Conservation (phyloP, 257 asterid genomes). For the Knoxia roxburghii region DNA sequence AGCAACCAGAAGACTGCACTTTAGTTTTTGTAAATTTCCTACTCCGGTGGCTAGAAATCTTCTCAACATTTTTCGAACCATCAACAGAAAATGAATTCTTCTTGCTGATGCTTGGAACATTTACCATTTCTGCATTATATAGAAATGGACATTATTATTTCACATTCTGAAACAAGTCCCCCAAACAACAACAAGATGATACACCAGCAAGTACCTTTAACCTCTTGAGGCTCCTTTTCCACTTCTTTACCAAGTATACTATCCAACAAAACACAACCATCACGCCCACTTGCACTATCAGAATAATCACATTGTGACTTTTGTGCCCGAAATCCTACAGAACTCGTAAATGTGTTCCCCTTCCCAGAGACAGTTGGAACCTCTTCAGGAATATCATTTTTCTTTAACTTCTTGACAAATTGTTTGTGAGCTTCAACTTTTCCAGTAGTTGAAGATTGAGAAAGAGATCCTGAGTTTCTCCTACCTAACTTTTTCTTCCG, state of each 20-base stretch:
- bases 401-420: slow-evolving; percentile 46
- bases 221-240: slow-evolving; percentile 30
- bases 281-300: slow-evolving; percentile 24
- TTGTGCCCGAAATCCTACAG: slow-evolving; percentile 23
- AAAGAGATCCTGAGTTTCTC: slow-evolving; percentile 38
- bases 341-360: slow-evolving; percentile 17
- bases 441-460: slow-evolving; percentile 32
- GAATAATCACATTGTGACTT: slow-evolving; percentile 22
- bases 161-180: background rate
- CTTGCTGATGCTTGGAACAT: slow-evolving; percentile 30
- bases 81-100: slow-evolving; percentile 22
- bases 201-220: slow-evolving; percentile 36
- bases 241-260: slow-evolving; percentile 24
- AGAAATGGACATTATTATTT: slow-evolving; percentile 7
- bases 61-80: slow-evolving; percentile 29
- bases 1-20: slow-evolving; percentile 22
- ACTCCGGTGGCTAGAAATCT: slow-evolving; percentile 26
- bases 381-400: slow-evolving; percentile 25
- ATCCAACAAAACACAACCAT: slow-evolving; percentile 27
- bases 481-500: slow-evolving; percentile 47
- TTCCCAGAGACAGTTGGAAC: slow-evolving; percentile 23
- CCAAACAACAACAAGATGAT: background rate
- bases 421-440: slow-evolving; percentile 30
- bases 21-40: slow-evolving; percentile 26
- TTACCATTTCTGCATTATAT: slow-evolving; percentile 30